Evolutionary conservation across 2,329 filamentous ascomycete genomes (phyloP), one percentile per base, ranked within the genome.

Genomic region (Huntiella omanensis): DNA sequence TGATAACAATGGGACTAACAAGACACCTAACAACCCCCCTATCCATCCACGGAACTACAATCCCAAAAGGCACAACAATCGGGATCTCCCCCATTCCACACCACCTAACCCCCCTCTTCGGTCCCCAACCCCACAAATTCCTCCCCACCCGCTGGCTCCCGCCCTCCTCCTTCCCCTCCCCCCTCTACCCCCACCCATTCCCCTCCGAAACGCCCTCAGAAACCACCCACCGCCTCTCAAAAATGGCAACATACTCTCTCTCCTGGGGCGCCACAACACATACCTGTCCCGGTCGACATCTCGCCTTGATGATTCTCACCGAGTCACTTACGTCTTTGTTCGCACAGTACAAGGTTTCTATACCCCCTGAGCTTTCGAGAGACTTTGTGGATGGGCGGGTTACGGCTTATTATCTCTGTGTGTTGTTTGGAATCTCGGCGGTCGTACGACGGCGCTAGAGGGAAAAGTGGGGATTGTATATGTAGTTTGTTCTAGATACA

Each of bases 61-160:
- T 73, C 19, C 67, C 69, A 0, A 48, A 62, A 0, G 64, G 66
- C 3, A 68, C 67, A 0, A 64, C 62, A 0, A 65, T 75, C 1
- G 66, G 69, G 2, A 73, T 69, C 53, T 69, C 64, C 39, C 67
- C 70, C 0, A 60, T 65, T 0, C 53, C 76, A 17, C 72, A 75
- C 47, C 62, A 65, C 2, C 71, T 69, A 47, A 48, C 53, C 5
- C 61, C 64, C 0, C 61, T 75, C 5, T 73, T 70, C 44, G 72
- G 73, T 0, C 19, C 53, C 0, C 1, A 5, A 1, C 60, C 69
- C 0, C 59, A 63, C 0, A 48, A 50, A 0, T 75, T 67, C 51
- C 54, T 58, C 0, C 69, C 71, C 0, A 58, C 61, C 1, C 62
- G 72, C 5, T 75, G 72, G 70, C 55, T 49, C 33, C 42, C 45